A percentile compares a stretch with the other conserved stretches of the same genome.
Evolutionary conservation across 805 yeast genomes (phyloP).

Genomic region (Saturnispora hagleri): DNA sequence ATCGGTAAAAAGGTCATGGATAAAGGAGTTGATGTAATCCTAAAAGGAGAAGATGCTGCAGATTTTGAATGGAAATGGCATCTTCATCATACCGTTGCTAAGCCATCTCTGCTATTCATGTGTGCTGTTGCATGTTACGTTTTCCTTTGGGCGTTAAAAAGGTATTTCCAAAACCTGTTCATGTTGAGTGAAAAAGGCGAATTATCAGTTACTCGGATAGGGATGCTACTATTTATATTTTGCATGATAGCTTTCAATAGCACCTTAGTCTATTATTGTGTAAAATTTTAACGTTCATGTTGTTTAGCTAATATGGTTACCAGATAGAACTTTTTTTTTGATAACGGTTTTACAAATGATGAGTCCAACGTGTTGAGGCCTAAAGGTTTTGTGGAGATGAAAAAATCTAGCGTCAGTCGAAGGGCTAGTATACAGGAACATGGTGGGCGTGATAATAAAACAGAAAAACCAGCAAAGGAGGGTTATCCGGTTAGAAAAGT

Average conservation of each 20-base stretch:
- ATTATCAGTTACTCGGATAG: conserved; percentile 1
- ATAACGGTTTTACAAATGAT: not conserved
- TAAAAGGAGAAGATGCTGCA: not conserved
- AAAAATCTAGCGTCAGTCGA: not conserved
- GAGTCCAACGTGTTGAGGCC: not conserved
- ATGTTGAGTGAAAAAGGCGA: conserved; percentile 1
- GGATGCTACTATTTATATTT: not conserved
- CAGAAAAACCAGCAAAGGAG: not conserved
- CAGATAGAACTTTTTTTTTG: not conserved
- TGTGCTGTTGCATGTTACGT: conserved; percentile 2
- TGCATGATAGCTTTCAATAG: not conserved
- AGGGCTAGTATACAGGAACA: not conserved
- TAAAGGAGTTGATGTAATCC: not conserved
- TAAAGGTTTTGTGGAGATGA: not conserved
- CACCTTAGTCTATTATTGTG: not conserved
- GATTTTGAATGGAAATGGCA: not conserved
- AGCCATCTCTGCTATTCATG: not conserved
- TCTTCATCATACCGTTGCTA: not conserved
- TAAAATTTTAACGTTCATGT: not conserved
- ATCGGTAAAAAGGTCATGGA: conserved; percentile 1
- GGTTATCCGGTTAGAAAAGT: not conserved
- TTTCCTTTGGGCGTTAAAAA: conserved; percentile 3
- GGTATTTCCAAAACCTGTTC: conserved; percentile 4
- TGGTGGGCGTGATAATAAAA: not conserved
- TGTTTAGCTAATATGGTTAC: not conserved